Conservation (phyloP, 768 basidiomycete genomes). For the Leccinum pellstonianum region DNA sequence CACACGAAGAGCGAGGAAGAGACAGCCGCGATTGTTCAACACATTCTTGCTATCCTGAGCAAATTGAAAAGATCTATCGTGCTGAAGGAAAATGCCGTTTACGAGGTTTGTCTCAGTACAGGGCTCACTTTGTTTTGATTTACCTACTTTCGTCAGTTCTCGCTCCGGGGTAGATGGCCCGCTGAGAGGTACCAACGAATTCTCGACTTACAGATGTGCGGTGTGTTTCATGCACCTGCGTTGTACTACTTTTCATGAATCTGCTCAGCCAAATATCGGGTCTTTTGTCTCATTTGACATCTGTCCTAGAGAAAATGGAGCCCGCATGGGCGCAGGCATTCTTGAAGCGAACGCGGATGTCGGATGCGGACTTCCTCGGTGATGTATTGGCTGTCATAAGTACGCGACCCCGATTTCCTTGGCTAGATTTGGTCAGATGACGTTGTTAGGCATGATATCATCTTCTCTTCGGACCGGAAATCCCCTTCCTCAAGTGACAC, state of each 20-base stretch:
- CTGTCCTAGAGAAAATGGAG: constrained; percentile 69
- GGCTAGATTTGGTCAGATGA: background rate
- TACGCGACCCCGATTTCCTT: constrained; percentile 30
- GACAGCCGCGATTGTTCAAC: constrained; percentile 54
- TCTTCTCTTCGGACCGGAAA: constrained; percentile 69
- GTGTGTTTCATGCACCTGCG: background rate
- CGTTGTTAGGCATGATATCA: constrained; percentile 63
- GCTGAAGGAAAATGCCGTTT: constrained; percentile 57
- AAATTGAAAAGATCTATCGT: constrained; percentile 66
- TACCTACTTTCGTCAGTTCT: constrained; percentile 48
- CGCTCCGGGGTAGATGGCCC: constrained; percentile 77
- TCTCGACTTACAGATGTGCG: constrained; percentile 66
- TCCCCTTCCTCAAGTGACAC: constrained; percentile 84
- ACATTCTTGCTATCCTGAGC: constrained; percentile 68
- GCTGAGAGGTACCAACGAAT: constrained; percentile 71
- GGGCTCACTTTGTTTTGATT: background rate
- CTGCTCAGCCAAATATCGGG: constrained; percentile 60
- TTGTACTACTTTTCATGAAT: constrained; percentile 1
- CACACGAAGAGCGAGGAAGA: constrained; percentile 53
- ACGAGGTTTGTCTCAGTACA: constrained; percentile 49
- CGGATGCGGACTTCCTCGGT: constrained; percentile 80
- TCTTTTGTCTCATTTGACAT: constrained; percentile 70
- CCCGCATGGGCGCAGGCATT: constrained; percentile 77
- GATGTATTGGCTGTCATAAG: constrained; percentile 82
- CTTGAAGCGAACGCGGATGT: constrained; percentile 67